Evolutionary conservation across 441 rosid genomes (phyloP).

Genomic region (Erodium moschatum): DNA sequence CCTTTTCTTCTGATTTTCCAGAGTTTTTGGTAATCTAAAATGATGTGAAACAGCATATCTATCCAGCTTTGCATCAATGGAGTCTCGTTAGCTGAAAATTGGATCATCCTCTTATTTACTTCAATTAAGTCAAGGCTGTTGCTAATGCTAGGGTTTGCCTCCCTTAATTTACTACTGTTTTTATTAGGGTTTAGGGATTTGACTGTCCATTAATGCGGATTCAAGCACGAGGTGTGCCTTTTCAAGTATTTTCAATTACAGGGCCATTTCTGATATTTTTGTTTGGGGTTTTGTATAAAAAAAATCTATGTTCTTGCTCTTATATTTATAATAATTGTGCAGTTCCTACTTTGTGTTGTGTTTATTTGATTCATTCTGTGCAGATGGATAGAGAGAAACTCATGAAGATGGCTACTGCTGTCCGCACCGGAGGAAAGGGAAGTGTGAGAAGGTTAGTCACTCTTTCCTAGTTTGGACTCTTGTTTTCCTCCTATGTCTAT

Average conservation of each 20-base stretch:
- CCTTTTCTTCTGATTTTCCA: too few relatives aligned
- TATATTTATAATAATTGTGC: not conserved
- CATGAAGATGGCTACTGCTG: constrained; percentile 2
- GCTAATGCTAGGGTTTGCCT: not conserved
- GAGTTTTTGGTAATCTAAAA: not conserved
- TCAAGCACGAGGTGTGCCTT: not conserved
- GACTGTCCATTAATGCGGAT: not conserved
- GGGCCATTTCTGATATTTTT: not conserved
- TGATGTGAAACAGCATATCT: not conserved
- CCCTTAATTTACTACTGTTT: not conserved
- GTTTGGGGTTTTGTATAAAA: not conserved
- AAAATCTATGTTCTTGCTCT: not conserved
- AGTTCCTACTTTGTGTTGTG: not conserved
- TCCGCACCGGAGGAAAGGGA: not conserved
- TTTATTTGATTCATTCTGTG: not conserved
- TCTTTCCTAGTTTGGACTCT: not conserved
- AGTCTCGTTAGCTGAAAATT: not conserved
- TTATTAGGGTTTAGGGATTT: not conserved
- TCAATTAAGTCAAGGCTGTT: not conserved
- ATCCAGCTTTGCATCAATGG: not conserved
- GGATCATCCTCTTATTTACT: not conserved
- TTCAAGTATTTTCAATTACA: not conserved
- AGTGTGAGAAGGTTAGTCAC: not conserved
- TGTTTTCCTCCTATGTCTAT: too few relatives aligned
- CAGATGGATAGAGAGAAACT: constrained; percentile 5